Conservation (phyloP, 73 alveolate genomes). For the Paraurostyla sp. region DNA sequence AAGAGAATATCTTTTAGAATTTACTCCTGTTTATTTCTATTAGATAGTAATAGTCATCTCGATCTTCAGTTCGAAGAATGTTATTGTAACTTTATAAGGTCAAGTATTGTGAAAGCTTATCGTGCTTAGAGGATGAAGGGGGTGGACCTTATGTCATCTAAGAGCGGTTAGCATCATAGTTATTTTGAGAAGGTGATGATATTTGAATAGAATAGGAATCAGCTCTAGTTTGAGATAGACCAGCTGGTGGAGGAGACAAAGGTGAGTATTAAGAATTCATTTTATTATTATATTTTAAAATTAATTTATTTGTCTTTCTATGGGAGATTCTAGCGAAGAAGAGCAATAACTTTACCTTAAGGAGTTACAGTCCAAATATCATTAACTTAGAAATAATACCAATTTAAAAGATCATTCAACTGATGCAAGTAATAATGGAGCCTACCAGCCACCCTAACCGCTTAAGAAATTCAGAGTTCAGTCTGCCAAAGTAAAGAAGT, state of each 20-base stretch:
- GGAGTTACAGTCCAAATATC: slow-evolving; percentile 15
- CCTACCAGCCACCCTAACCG: too few relatives aligned
- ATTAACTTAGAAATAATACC: not conserved
- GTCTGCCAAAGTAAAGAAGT: too few relatives aligned
- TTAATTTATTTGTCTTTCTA: not conserved
- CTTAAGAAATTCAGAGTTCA: too few relatives aligned
- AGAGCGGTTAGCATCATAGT: too few relatives aligned
- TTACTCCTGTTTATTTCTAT: not conserved
- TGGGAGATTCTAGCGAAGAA: slow-evolving; percentile 50
- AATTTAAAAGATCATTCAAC: not conserved
- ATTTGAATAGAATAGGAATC: too few relatives aligned
- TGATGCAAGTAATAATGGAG: not conserved
- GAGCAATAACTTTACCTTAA: slow-evolving; percentile 1
- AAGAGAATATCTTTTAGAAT: not conserved
- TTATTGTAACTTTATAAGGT: not conserved
- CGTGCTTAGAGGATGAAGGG: not conserved
- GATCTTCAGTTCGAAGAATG: not conserved
- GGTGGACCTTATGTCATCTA: too few relatives aligned
- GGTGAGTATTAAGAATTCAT: not conserved
- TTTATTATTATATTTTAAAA: not conserved
- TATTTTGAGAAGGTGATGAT: too few relatives aligned
- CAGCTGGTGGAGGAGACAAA: too few relatives aligned
- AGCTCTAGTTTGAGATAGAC: too few relatives aligned
- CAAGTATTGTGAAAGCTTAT: not conserved
- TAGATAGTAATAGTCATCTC: not conserved